phyloP scores from a whole-genome alignment of 2,329 filamentous ascomycete species.

The Aspergillus japonicus region DNA sequence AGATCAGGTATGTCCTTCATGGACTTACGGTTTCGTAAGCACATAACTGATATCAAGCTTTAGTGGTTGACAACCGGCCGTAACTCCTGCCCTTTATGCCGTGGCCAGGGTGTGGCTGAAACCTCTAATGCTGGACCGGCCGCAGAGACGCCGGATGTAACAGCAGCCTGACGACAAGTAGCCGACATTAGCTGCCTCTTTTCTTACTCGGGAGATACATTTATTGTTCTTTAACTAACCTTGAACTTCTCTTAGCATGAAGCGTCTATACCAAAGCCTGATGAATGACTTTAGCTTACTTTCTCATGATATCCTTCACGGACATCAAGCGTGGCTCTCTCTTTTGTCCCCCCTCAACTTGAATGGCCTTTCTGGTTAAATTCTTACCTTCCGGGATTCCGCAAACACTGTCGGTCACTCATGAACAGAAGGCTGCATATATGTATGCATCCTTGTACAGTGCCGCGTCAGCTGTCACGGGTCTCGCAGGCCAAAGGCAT shows the following conservation, averaged over 20 bases:
- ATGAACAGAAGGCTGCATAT: background rate
- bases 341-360: constrained; percentile 14
- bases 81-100: constrained; percentile 40
- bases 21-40: background rate
- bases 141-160: constrained; percentile 16
- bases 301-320: constrained; percentile 15
- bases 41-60: constrained; percentile 29
- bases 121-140: constrained; percentile 22
- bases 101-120: constrained; percentile 45
- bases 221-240: constrained; percentile 10
- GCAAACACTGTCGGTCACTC: constrained; percentile 2
- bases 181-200: constrained; percentile 2
- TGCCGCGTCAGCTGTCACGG: background rate
- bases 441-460: background rate
- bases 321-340: constrained; percentile 32
- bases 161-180: constrained; percentile 14
- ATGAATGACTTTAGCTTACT: constrained; percentile 22
- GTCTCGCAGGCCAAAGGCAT: background rate
- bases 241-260: constrained; percentile 29
- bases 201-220: background rate
- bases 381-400: constrained; percentile 4
- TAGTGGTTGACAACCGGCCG: constrained; percentile 64
- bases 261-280: constrained; percentile 30
- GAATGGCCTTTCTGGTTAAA: constrained; percentile 17
- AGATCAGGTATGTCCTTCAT: constrained; percentile 57